Percentiles rank a stretch among this genome's conserved stretches.
Evolutionary conservation across 1,284 basidiomycete genomes (phyloP).

Genomic region (Boletus chippewaensis): DNA sequence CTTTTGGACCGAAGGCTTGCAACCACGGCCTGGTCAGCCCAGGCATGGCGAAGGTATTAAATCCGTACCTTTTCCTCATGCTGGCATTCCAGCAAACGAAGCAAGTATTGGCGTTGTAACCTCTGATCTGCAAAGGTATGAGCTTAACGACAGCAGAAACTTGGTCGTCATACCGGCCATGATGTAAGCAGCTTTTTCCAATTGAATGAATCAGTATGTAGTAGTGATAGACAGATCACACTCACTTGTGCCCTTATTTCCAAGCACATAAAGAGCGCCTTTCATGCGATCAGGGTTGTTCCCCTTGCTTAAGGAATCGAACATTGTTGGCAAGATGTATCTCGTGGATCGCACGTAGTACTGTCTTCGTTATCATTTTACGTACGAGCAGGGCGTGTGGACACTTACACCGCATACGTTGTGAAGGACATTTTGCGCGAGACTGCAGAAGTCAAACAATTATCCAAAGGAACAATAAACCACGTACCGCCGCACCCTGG

Average conservation of each 20-base stretch:
- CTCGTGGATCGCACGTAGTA: conserved; percentile 81
- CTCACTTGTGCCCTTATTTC: conserved; percentile 66
- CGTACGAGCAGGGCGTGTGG: neutral
- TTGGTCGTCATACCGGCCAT: conserved; percentile 44
- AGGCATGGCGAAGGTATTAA: neutral
- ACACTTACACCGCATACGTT: conserved; percentile 56
- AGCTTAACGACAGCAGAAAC: conserved; percentile 4
- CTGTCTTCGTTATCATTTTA: conserved; percentile 32
- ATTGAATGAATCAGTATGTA: conserved; percentile 5
- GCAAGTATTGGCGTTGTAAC: conserved; percentile 61
- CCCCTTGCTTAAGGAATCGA: conserved; percentile 68
- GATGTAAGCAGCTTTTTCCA: conserved; percentile 49
- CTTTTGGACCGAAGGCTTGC: conserved; percentile 85
- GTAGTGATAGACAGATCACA: conserved; percentile 6
- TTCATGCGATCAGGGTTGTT: conserved; percentile 93
- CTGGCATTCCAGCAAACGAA: conserved; percentile 76
- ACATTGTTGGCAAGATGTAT: conserved; percentile 57
- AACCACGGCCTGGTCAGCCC: conserved; percentile 7
- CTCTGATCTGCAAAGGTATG: conserved; percentile 48
- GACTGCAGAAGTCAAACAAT: conserved; percentile 36
- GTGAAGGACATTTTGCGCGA: conserved; percentile 69
- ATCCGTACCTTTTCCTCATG: conserved; percentile 80
- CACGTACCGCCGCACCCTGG: conserved; percentile 63
- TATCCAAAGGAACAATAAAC: neutral
- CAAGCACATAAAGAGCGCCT: conserved; percentile 85